Base-by-base conservation (phyloP, 495 filamentous ascomycete species). In the Glarea lozoyensis region DNA sequence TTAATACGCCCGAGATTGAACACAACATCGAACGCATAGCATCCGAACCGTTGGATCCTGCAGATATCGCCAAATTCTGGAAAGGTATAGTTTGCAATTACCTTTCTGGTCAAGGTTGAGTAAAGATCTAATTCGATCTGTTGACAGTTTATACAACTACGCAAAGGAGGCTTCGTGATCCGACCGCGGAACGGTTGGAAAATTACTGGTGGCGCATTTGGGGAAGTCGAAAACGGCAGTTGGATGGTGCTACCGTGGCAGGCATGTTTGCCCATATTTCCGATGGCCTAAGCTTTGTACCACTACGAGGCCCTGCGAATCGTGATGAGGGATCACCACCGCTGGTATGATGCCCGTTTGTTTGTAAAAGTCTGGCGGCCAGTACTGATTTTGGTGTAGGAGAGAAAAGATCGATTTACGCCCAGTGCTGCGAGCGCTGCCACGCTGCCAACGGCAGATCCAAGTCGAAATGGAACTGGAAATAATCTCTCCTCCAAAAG, bases 171-270 rank as follows among this genome's bases (percentile, higher is more conserved):
- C 59, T 73, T 25, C 53, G 63, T 37, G 72, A 76, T 53, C 72
- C 72, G 24, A 73, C 65, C 11, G 69, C 70, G 1, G 62, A 64
- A 29, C 69, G 72, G 18, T 55, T 73, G 29, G 69, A 76, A 52
- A 70, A 74, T 42, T 73, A 70, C 35, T 76, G 72, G 72, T 73
- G 70, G 63, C 70, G 71, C 40, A 68, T 76, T 38, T 71, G 70
- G 56, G 72, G 72, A 12, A 73, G 72, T 45, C 55, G 68, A 32
- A 59, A 59, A 17, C 63, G 67, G 15, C 52, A 62, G 40, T 57
- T 73, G 32, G 62, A 65, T 5, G 70, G 65, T 7, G 60, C 50
- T 16, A 56, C 58, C 12, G 61, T 76, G 37, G 68, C 72, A 10
- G 58, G 56, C 22, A 56, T 74, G 12, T 76, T 69, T 36, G 53